Evolutionary conservation across 2,329 filamentous ascomycete species (phyloP).

Genomic region (Cladosporium sp.): DNA sequence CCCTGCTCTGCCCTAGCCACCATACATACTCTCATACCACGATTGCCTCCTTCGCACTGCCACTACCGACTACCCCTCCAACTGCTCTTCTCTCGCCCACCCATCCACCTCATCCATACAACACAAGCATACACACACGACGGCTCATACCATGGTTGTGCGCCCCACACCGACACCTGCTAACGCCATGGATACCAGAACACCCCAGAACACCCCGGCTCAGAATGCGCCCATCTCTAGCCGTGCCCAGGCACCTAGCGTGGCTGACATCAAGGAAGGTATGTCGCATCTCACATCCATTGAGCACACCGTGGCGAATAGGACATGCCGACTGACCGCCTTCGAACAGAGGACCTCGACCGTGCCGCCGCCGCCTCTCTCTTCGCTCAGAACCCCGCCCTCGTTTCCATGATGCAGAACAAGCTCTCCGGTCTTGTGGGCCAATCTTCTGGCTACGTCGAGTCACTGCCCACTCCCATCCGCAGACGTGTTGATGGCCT

Average conservation of each 20-base stretch:
- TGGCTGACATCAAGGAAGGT: slow-evolving; percentile 98
- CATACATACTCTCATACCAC: background rate
- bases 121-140: background rate
- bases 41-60: background rate
- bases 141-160: slow-evolving; percentile 4
- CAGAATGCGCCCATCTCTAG: slow-evolving; percentile 96
- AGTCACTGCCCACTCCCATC: slow-evolving; percentile 84
- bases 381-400: slow-evolving; percentile 90
- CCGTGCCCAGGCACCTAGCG: slow-evolving; percentile 89
- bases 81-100: background rate
- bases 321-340: slow-evolving; percentile 17
- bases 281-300: slow-evolving; percentile 35
- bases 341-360: slow-evolving; percentile 77
- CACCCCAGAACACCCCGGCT: slow-evolving; percentile 95
- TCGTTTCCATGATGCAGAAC: slow-evolving; percentile 96
- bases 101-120: background rate
- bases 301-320: background rate
- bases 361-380: slow-evolving; percentile 81
- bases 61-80: background rate
- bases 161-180: slow-evolving; percentile 16
- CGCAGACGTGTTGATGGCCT: slow-evolving; percentile 90
- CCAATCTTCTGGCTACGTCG: slow-evolving; percentile 94
- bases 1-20: background rate
- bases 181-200: slow-evolving; percentile 55
- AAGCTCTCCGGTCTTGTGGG: slow-evolving; percentile 91